Evolutionary conservation across 768 basidiomycete species (phyloP), one percentile per base, ranked within the genome.

Genomic region (Russula ochroleuca): DNA sequence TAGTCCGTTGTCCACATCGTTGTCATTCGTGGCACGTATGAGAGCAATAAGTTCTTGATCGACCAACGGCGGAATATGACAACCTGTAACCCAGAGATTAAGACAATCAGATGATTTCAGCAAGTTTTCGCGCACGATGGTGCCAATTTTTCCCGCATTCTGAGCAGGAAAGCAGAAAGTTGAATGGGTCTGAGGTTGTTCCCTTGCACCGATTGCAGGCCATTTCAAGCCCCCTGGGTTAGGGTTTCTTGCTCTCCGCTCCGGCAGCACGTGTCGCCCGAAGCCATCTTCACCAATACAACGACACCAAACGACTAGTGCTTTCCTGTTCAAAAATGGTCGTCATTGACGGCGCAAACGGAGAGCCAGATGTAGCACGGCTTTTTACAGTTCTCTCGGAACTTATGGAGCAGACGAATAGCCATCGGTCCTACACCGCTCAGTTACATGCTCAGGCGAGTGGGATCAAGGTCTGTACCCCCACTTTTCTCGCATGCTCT

Each of bases 361-460:
- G 77, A 66, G 87, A 88, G 61, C 76, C 82, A 67, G 85, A 86
- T 61, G 77, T 87, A 38, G 75, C 78, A 70, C 85, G 83, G 57
- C 80, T 92, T 54, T 84, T 86, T 82, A 71, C 77, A 37, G 73
- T 87, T 25, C 85, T 96, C 47, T 80, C 83, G 25, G 92, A 95
- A 73, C 83, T 97, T 43, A 84, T 88, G 43, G 88, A 91, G 66
- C 90, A 94, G 73, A 80, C 97, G 62, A 85, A 82, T 61, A 86
- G 85, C 68, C 97, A 96, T 73, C 81, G 90, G 28, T 80, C 81
- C 35, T 73, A 87, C 62, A 87, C 92, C 4, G 83, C 85, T 25
- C 78, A 82, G 38, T 78, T 98, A 43, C 90, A 93, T 72, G 75
- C 81, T 0, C 83, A 92, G 66, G 83, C 90, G 0, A 85, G 83